Percentiles rank a stretch among this genome's conserved stretches.
phyloP scores from a whole-genome alignment of 2,329 filamentous ascomycete genomes.

The Thielaviopsis cerberus region DNA sequence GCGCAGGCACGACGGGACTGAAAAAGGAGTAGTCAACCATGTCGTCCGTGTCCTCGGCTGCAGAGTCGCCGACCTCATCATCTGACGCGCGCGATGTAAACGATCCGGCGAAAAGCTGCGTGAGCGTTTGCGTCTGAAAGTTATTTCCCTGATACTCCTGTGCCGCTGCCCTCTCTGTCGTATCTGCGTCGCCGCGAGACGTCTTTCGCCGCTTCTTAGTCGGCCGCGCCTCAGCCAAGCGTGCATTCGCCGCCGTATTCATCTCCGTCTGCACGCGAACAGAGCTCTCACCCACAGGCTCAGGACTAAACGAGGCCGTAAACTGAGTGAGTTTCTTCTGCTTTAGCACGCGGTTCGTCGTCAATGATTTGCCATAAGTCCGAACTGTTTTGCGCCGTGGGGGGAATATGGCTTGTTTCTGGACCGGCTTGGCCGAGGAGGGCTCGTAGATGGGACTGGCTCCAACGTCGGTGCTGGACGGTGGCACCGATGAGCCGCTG shows the following conservation, averaged over 20 bases:
- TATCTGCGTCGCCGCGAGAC: slow-evolving; percentile 11
- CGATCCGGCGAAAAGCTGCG: slow-evolving; percentile 19
- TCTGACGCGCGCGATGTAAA: not conserved
- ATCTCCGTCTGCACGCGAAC: not conserved
- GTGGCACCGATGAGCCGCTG: not conserved
- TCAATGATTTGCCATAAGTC: slow-evolving; percentile 19
- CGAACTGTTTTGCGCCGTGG: slow-evolving; percentile 19
- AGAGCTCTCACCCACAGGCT: not conserved
- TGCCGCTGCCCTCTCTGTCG: slow-evolving; percentile 6
- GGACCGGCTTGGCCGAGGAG: not conserved
- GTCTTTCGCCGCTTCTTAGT: slow-evolving; percentile 16
- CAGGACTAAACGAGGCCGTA: not conserved
- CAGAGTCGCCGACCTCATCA: slow-evolving; percentile 20
- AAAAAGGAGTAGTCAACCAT: slow-evolving; percentile 1
- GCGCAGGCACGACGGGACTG: not conserved
- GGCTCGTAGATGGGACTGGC: not conserved
- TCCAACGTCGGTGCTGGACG: not conserved
- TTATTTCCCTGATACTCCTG: not conserved
- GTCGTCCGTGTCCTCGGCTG: slow-evolving; percentile 20
- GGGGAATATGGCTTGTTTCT: slow-evolving; percentile 20
- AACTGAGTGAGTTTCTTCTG: slow-evolving; percentile 27
- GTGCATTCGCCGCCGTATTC: not conserved
- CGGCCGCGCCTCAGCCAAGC: not conserved
- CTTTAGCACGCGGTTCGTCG: slow-evolving; percentile 14
- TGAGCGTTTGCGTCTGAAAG: slow-evolving; percentile 26